Evolutionary conservation across 257 asterid species (phyloP).

Genomic region (Salvia splendens): DNA sequence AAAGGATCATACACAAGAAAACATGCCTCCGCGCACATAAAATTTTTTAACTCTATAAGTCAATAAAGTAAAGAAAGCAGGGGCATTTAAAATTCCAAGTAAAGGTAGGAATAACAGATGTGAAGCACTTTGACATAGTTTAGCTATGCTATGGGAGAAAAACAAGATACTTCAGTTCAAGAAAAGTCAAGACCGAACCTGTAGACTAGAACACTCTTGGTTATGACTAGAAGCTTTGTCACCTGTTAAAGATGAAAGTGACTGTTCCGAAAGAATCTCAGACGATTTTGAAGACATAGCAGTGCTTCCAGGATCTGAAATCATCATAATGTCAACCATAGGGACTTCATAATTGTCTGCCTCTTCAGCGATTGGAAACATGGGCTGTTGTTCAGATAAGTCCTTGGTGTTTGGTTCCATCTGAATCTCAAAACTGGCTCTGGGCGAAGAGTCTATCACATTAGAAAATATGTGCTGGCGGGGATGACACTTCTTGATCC

Average conservation of each 20-base stretch:
- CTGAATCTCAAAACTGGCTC: slow-evolving; percentile 46
- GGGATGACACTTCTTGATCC: slow-evolving; percentile 46
- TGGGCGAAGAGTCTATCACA: slow-evolving; percentile 43
- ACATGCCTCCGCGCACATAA: slow-evolving; percentile 9
- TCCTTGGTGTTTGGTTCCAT: slow-evolving; percentile 43
- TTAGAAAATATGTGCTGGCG: slow-evolving; percentile 32
- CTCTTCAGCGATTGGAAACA: slow-evolving; percentile 37
- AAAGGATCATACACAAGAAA: background rate
- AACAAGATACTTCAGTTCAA: slow-evolving; percentile 11
- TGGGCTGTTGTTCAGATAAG: slow-evolving; percentile 38
- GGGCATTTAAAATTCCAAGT: background rate
- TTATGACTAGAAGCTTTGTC: slow-evolving; percentile 34
- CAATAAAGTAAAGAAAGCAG: background rate
- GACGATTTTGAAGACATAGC: slow-evolving; percentile 38
- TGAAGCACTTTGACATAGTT: slow-evolving; percentile 12
- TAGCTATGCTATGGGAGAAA: background rate
- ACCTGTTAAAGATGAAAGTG: slow-evolving; percentile 31
- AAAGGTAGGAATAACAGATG: slow-evolving; percentile 19
- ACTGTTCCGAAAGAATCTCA: slow-evolving; percentile 37
- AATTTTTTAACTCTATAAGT: background rate
- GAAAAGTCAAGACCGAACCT: slow-evolving; percentile 50
- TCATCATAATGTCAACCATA: slow-evolving; percentile 38
- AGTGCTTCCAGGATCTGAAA: slow-evolving; percentile 43
- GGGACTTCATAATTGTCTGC: slow-evolving; percentile 30
- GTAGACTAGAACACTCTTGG: slow-evolving; percentile 38